These are phyloP conservation scores for Favolaschia claudopus DNA, from an alignment of 768 basidiomycete genomes.

Conservation along the genomic window DNA sequence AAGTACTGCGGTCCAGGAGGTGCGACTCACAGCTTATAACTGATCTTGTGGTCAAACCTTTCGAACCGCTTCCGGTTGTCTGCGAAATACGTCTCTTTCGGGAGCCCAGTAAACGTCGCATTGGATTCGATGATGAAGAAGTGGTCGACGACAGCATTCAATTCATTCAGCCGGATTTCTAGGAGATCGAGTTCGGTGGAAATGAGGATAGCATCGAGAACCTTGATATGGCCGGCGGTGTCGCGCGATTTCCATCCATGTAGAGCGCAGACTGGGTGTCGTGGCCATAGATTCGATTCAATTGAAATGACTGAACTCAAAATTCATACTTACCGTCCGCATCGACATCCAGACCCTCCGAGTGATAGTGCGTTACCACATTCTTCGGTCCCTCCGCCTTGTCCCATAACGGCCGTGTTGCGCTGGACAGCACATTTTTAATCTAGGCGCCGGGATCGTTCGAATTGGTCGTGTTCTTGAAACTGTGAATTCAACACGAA, in stretches of 20 bases:
- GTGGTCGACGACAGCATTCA: constrained; percentile 60
- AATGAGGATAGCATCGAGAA: constrained; percentile 67
- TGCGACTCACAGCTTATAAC: constrained; percentile 53
- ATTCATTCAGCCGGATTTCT: constrained; percentile 69
- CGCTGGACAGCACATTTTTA: constrained; percentile 60
- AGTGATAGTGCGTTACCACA: constrained; percentile 62
- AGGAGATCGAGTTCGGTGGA: constrained; percentile 70
- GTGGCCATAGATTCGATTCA: background rate
- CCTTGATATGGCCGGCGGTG: constrained; percentile 44
- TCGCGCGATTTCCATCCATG: constrained; percentile 62
- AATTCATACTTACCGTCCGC: constrained; percentile 32
- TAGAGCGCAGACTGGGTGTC: constrained; percentile 52
- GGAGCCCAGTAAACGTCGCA: constrained; percentile 66
- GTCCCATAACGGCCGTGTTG: constrained; percentile 70
- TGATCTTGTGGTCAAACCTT: constrained; percentile 61
- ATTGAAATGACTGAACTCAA: background rate
- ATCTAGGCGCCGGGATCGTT: constrained; percentile 35
- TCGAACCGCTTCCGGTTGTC: constrained; percentile 54
- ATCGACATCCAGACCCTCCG: constrained; percentile 57
- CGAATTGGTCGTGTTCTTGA: background rate
- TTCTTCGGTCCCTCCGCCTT: constrained; percentile 53
- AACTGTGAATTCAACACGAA: background rate
- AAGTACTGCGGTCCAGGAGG: no score
- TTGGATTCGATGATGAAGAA: constrained; percentile 72
- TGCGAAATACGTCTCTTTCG: constrained; percentile 60